A percentile compares a stretch with the other conserved stretches of the same genome.
These are phyloP conservation scores for Xylaria sp. DNA, from an alignment of 2,329 filamentous ascomycete genomes.

Conservation along the genomic window DNA sequence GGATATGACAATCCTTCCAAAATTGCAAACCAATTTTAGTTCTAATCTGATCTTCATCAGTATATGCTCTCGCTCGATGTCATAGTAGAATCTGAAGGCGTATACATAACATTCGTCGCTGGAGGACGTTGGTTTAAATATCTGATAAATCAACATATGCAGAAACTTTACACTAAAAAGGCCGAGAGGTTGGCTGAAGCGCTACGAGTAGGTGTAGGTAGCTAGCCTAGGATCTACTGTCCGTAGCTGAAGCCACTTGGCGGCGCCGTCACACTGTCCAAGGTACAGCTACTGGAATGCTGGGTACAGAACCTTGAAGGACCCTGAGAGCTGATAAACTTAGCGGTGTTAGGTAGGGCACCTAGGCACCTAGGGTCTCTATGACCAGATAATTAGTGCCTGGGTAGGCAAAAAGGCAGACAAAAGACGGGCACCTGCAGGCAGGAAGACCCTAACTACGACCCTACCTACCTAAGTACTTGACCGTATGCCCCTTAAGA, in stretches of 20 bases:
- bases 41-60: background rate
- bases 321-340: constrained; percentile 33
- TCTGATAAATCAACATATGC: no score
- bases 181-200: background rate
- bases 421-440: constrained; percentile 24
- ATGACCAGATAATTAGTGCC: background rate
- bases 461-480: no score
- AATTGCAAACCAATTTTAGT: no score
- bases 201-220: background rate
- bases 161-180: background rate
- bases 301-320: constrained; percentile 24
- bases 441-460: constrained; percentile 9
- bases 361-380: constrained; percentile 12
- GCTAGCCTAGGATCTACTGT: no score
- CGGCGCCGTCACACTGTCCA: constrained; percentile 27
- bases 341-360: constrained; percentile 4
- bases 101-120: background rate
- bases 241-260: constrained; percentile 15
- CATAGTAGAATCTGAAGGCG: background rate
- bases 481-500: background rate
- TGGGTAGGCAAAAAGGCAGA: constrained; percentile 10
- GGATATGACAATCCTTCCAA: no score
- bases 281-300: constrained; percentile 12
- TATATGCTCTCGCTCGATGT: background rate
- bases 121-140: no score